These are phyloP conservation scores for Hyaloperonospora arabidopsidis DNA, from an alignment of 352 stramenopile genomes.

Conservation along the genomic window DNA sequence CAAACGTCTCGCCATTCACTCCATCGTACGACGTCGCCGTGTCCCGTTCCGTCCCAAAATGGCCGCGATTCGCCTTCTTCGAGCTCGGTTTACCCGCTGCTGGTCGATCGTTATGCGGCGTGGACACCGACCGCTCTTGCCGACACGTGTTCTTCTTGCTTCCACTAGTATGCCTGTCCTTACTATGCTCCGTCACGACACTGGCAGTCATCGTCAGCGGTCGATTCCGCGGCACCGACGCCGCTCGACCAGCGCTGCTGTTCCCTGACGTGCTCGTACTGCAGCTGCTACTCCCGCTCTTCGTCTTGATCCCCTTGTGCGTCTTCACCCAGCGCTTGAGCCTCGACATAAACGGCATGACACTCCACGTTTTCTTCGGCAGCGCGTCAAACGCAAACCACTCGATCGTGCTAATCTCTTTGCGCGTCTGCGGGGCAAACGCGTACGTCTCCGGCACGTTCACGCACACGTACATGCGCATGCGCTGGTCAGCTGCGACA, in stretches of 20 bases:
- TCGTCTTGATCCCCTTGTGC: constrained; percentile 57
- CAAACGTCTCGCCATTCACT: constrained; percentile 87
- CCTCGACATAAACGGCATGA: constrained; percentile 89
- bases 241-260: constrained; percentile 42
- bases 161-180: constrained; percentile 1
- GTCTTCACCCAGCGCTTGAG: constrained; percentile 87
- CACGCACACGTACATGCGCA: constrained; percentile 88
- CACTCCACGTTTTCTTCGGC: constrained; percentile 91
- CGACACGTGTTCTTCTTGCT: constrained; percentile 32
- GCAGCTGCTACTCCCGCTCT: constrained; percentile 24
- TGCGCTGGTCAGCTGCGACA: constrained; percentile 81
- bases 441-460: constrained; percentile 87
- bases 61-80: constrained; percentile 39
- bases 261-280: too few relatives aligned
- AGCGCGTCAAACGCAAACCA: constrained; percentile 87
- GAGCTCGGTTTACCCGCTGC: constrained; percentile 27
- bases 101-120: constrained; percentile 46
- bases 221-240: constrained; percentile 71
- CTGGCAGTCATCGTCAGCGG: constrained; percentile 39
- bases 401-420: constrained; percentile 91
- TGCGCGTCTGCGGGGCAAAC: constrained; percentile 90
- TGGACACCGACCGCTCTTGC: constrained; percentile 62
- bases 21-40: constrained; percentile 73
- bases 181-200: constrained; percentile 23
- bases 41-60: constrained; percentile 81